phyloP scores from a whole-genome alignment of 1,284 basidiomycete genomes.

The Cryptococcus wingfieldii region DNA sequence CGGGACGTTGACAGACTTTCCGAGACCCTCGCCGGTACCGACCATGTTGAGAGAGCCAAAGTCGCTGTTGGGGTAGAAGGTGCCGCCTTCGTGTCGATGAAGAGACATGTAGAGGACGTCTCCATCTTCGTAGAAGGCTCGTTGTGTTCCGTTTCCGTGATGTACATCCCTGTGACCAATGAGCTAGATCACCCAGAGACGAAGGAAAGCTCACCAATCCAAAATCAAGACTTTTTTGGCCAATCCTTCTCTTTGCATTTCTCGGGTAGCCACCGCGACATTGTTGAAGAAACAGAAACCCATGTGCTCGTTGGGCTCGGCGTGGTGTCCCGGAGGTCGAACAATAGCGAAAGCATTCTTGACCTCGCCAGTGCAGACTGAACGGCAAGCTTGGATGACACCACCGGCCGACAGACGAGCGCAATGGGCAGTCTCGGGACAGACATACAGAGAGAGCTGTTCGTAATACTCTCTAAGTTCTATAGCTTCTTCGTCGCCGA shows the following conservation, averaged over 20 bases:
- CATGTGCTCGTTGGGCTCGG: constrained; percentile 96
- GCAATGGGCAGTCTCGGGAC: constrained; percentile 74
- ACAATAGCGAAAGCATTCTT: constrained; percentile 92
- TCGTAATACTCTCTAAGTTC: constrained; percentile 78
- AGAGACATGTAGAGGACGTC: constrained; percentile 92
- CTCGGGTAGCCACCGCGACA: constrained; percentile 84
- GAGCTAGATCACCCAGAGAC: background rate
- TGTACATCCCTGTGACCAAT: constrained; percentile 78
- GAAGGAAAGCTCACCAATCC: constrained; percentile 71
- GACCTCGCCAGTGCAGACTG: constrained; percentile 76
- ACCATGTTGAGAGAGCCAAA: constrained; percentile 82
- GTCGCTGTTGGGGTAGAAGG: constrained; percentile 87
- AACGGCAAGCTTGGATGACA: constrained; percentile 82
- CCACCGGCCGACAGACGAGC: constrained; percentile 90
- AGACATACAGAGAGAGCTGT: constrained; percentile 85
- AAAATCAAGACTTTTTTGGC: constrained; percentile 82
- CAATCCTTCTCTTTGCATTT: constrained; percentile 64
- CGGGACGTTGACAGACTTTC: constrained; percentile 93
- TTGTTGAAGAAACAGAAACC: constrained; percentile 99
- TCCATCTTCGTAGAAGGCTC: constrained; percentile 87
- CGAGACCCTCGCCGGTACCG: constrained; percentile 75
- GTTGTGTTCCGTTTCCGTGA: constrained; percentile 96
- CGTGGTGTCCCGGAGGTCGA: constrained; percentile 95
- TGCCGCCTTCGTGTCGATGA: constrained; percentile 87
- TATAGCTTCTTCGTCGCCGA: constrained; percentile 66